Evolutionary conservation across 2,329 filamentous ascomycete species (phyloP).

Genomic region (Allantophomopsis cytisporea): DNA sequence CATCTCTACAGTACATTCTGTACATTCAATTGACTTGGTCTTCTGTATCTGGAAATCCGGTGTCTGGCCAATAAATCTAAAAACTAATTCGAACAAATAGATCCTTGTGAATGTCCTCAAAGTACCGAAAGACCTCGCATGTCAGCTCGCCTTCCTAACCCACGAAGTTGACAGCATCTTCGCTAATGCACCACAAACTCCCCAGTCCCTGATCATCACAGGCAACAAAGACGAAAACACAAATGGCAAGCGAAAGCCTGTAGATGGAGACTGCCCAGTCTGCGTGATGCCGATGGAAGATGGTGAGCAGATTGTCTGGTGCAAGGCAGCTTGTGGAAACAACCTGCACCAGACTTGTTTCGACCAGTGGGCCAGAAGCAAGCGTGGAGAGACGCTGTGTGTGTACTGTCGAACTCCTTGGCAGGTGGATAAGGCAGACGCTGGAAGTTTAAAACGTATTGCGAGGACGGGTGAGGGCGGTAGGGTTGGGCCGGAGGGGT

Average conservation of each 20-base stretch:
- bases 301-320: conserved; percentile 36
- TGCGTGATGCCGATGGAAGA: conserved; percentile 42
- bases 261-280: conserved; percentile 50
- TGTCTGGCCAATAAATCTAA: too few relatives aligned
- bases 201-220: conserved; percentile 20
- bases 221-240: conserved; percentile 21
- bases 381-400: background rate
- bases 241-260: conserved; percentile 37
- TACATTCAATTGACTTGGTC: too few relatives aligned
- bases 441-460: background rate
- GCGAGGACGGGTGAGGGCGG: background rate
- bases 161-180: conserved; percentile 43
- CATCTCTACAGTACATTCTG: background rate
- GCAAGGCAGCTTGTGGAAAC: conserved; percentile 45
- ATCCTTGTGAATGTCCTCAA: conserved; percentile 43
- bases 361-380: background rate
- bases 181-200: conserved; percentile 32
- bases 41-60: too few relatives aligned
- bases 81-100: background rate
- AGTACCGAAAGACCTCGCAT: conserved; percentile 37
- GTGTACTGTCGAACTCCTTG: background rate
- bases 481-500: background rate
- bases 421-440: background rate
- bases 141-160: conserved; percentile 45
- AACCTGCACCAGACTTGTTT: conserved; percentile 32